Percentiles rank a stretch among this genome's conserved stretches.
Evolutionary conservation across 2,329 filamentous ascomycete species (phyloP).

Genomic region (Exophiala spinifera): DNA sequence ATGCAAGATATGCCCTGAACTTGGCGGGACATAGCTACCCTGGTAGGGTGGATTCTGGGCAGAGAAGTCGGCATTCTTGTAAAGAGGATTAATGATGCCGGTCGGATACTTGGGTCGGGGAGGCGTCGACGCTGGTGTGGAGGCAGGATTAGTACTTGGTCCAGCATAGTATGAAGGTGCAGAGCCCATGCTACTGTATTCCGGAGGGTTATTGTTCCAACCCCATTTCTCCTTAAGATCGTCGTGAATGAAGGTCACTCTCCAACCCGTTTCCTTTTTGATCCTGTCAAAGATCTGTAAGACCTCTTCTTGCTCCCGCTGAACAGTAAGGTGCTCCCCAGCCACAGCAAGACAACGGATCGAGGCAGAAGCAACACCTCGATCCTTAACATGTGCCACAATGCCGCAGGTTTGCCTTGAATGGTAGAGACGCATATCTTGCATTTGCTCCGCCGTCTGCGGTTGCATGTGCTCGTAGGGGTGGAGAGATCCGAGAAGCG

Average conservation of each 20-base stretch:
- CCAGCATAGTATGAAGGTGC: constrained; percentile 26
- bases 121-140: constrained; percentile 19
- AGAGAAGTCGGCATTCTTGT: constrained; percentile 70
- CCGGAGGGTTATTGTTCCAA: constrained; percentile 53
- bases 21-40: constrained; percentile 71
- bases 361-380: constrained; percentile 73
- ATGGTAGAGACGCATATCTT: constrained; percentile 66
- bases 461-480: constrained; percentile 57
- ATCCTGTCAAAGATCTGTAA: constrained; percentile 73
- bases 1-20: constrained; percentile 20
- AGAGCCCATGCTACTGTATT: constrained; percentile 37
- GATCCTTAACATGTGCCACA: constrained; percentile 77
- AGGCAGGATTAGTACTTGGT: constrained; percentile 13
- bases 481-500: constrained; percentile 75
- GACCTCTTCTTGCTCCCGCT: constrained; percentile 75
- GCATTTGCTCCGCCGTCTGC: constrained; percentile 64
- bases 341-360: constrained; percentile 76
- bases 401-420: constrained; percentile 87
- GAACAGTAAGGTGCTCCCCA: constrained; percentile 66
- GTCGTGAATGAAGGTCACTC: constrained; percentile 66
- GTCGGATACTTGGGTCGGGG: constrained; percentile 36
- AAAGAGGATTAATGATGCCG: constrained; percentile 66
- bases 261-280: constrained; percentile 73
- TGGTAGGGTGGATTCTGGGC: constrained; percentile 78
- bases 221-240: constrained; percentile 76